phyloP scores from a whole-genome alignment of 139 green algal genomes.

The Chlorella sp. region DNA sequence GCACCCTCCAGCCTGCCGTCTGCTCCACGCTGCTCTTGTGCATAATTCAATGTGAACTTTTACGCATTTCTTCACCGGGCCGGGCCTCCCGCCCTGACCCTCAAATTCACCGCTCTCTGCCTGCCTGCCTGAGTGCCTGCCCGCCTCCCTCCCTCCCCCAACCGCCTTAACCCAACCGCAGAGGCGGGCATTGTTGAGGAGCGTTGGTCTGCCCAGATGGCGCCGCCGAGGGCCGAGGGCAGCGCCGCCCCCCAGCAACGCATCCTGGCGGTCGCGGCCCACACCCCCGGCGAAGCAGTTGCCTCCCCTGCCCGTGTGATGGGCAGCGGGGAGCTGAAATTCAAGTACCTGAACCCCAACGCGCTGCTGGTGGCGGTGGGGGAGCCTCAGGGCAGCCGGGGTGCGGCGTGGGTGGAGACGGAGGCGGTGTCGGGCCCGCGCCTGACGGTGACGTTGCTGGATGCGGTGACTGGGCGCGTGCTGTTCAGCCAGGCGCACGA shows the following conservation, averaged over 20 bases:
- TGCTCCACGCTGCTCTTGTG: background rate
- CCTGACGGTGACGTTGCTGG: conserved; percentile 72
- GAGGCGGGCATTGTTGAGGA: conserved; percentile 16
- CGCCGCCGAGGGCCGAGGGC: conserved; percentile 11
- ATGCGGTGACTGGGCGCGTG: conserved; percentile 85
- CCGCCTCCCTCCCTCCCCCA: background rate
- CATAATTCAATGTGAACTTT: too few species aligned
- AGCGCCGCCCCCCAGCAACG: conserved; percentile 7
- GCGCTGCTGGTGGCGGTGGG: conserved; percentile 85
- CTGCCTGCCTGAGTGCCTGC: background rate
- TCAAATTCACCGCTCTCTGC: background rate
- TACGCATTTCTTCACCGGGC: too few species aligned
- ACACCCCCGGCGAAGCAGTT: conserved; percentile 60
- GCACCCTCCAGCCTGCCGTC: too few species aligned
- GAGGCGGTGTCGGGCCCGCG: background rate
- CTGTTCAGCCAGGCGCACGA: conserved; percentile 78
- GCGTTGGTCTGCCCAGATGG: conserved; percentile 44
- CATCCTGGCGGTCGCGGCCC: conserved; percentile 60
- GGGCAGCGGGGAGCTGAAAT: conserved; percentile 84
- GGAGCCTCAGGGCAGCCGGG: background rate
- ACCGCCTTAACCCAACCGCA: background rate
- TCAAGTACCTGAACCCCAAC: conserved; percentile 96
- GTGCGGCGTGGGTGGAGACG: background rate
- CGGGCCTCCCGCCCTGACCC: too few species aligned
- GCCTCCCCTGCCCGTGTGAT: conserved; percentile 85